Evolutionary conservation across 2,329 filamentous ascomycete species (phyloP).

Genomic region (Penicillium concentricum): DNA sequence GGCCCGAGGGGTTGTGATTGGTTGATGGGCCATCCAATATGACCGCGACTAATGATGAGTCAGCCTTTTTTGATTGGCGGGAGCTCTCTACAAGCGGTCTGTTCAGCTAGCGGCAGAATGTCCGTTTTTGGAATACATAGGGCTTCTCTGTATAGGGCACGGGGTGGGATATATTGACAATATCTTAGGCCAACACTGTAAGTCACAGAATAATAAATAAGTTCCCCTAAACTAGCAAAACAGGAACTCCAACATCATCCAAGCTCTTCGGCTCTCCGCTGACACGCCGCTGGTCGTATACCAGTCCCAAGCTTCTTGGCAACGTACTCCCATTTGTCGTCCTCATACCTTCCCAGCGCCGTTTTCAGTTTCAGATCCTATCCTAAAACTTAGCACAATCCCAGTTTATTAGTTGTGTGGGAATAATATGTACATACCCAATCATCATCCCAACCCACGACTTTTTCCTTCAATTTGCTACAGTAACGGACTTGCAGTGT

Average conservation of each 20-base stretch:
- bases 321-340: conserved; percentile 87
- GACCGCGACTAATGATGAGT: conserved; percentile 11
- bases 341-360: conserved; percentile 44
- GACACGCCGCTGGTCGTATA: conserved; percentile 83
- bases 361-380: conserved; percentile 41
- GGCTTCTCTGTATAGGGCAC: conserved; percentile 19
- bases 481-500: conserved; percentile 93
- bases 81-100: conserved; percentile 4
- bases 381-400: background rate
- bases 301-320: conserved; percentile 87
- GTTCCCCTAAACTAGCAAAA: background rate
- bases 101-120: conserved; percentile 10
- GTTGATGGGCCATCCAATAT: conserved; percentile 11
- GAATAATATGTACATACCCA: conserved; percentile 58
- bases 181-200: background rate
- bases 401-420: background rate
- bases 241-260: background rate
- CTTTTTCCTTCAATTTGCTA: conserved; percentile 91
- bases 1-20: conserved; percentile 31
- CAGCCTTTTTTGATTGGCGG: conserved; percentile 17
- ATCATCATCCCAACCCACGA: conserved; percentile 88
- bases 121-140: conserved; percentile 16
- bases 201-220: background rate
- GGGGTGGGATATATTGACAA: background rate
- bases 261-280: conserved; percentile 66